Percentiles rank a stretch among this genome's conserved stretches.
phyloP scores from a whole-genome alignment of 208 protist genomes.

The Trichomonas tenax region DNA sequence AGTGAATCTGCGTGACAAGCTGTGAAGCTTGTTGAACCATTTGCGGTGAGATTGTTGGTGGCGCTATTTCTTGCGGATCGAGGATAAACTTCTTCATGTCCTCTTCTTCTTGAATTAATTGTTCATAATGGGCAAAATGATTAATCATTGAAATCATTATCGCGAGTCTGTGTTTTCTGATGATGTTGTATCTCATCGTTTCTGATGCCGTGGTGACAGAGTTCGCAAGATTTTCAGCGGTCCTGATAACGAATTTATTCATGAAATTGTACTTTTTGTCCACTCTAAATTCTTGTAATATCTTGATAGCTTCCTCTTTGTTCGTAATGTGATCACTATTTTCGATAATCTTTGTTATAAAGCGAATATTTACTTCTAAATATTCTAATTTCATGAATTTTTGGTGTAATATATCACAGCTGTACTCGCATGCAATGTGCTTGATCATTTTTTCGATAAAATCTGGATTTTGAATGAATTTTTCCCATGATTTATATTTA shows the following conservation, averaged over 20 bases:
- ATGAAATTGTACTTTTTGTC: neutral
- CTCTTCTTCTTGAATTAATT: neutral
- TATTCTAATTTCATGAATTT: neutral
- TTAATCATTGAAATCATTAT: neutral
- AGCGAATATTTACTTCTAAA: neutral
- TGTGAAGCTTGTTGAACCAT: neutral
- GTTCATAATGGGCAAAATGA: neutral
- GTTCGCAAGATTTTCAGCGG: neutral
- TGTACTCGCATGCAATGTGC: neutral
- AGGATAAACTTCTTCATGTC: neutral
- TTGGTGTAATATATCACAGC: neutral
- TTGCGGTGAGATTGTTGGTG: neutral
- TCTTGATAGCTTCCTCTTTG: neutral
- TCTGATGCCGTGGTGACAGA: neutral
- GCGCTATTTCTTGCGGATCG: neutral
- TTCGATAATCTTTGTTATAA: neutral
- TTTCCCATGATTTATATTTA: neutral
- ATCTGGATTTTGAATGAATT: neutral
- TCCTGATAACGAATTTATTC: neutral
- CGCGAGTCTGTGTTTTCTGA: neutral
- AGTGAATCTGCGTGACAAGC: neutral
- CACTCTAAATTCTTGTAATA: neutral
- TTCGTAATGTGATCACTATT: neutral
- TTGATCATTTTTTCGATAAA: neutral
- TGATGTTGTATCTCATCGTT: neutral